Base-by-base conservation (phyloP, 192 early-diverging fungal species). In the Podila minutissima region DNA sequence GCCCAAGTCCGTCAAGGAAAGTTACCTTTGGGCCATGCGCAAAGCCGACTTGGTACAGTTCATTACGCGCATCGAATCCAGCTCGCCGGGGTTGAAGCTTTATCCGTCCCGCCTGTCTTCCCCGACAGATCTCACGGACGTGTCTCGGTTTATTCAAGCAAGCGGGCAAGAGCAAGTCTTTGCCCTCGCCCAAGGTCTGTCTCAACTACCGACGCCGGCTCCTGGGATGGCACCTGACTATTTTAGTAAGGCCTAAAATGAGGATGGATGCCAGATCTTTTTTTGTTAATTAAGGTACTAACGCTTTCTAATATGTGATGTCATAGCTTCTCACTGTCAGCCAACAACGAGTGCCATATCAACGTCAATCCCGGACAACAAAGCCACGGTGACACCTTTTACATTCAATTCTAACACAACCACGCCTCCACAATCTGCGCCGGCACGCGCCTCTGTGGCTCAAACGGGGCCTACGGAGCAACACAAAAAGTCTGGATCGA, bases 41-140 rank as follows among this genome's bases (percentile, higher is more conserved):
- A 81, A 69, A 26, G 67, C 50, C 15, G 66, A 69, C 20, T 51
- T 81, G 15, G 48, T 81, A 38, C 62, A 73, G 26, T 66, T 81
- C 20, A 81, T 81, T 26, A 33, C 26, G 8, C 59, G 66, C 26
- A 81, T 81, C 46, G 77, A 81, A 20, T 28, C 66, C 49, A 69
- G 13, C 5, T 65, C 71, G 1, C 77, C 77, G 8, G 8, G 37
- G 0, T 31, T 73, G 53, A 81, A 73, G 26, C 31, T 81, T 1
- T 81, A 81, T 28, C 77, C 77, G 10, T 73, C 71, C 3, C 71
- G 67, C 17, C 77, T 81, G 20, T 72, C 77, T 12, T 69, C 71
- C 2, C 66, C 71, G 3, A 66, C 59, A 10, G 9, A 55, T 55
- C n/a, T 55, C 8, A 55, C 24, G 4, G 53, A 55, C 12, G 48